A percentile compares a stretch with the other conserved stretches of the same genome.
phyloP scores from a whole-genome alignment of 306 rosid species.

The Malus fusca region DNA sequence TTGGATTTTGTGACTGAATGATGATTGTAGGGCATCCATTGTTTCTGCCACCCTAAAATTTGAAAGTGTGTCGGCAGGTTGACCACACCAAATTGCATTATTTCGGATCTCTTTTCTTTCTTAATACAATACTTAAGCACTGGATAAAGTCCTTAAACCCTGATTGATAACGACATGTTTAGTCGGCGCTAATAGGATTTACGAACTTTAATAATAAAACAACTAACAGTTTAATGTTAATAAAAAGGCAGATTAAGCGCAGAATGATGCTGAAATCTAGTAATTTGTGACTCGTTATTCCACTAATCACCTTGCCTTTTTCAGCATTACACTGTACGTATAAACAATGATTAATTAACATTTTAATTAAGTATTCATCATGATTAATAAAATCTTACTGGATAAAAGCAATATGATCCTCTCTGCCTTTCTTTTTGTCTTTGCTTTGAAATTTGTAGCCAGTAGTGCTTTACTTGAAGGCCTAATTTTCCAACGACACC shows the following conservation, averaged over 20 bases:
- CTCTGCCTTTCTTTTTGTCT: not conserved
- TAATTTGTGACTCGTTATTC: not conserved
- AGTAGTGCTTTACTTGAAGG: not conserved
- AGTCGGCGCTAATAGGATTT: not conserved
- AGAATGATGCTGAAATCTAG: not conserved
- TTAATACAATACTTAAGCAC: not conserved
- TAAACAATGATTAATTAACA: no score
- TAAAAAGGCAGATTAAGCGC: not conserved
- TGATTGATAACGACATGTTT: not conserved
- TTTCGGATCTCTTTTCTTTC: conserved; percentile 6
- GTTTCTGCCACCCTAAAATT: conserved; percentile 9
- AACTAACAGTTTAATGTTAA: no score
- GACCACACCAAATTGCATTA: not conserved
- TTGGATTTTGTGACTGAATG: conserved; percentile 18
- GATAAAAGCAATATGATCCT: not conserved
- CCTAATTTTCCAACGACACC: not conserved
- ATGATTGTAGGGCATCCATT: not conserved
- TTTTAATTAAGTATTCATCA: no score
- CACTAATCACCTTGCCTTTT: not conserved
- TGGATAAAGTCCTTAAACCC: conserved; percentile 10
- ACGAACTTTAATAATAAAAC: not conserved
- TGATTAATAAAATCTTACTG: not conserved
- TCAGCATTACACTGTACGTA: not conserved
- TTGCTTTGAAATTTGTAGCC: not conserved
- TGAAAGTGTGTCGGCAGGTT: conserved; percentile 41